Evolutionary conservation across 768 basidiomycete genomes (phyloP), one percentile per base, ranked within the genome.

Genomic region (Tulasnella sp.): DNA sequence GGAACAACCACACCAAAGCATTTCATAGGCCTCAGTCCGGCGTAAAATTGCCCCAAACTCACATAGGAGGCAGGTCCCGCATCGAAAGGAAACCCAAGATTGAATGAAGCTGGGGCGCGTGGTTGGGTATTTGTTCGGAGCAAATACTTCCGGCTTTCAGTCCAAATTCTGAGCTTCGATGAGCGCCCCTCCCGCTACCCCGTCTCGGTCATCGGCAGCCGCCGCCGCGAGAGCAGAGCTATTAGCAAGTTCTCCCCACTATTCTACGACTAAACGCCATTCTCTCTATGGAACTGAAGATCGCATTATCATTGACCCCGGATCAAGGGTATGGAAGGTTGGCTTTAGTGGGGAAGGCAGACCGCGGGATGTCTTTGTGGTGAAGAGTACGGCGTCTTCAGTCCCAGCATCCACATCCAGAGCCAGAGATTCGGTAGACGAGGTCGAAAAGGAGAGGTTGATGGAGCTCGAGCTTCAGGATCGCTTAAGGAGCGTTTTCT

Each of bases 271-370:
- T 1, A 86, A 94, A 67, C 86, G 95, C 74, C 97, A 98, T 82
- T 97, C 96, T 0, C 85, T 99, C 9, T 99, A 99, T 84, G 97
- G 97, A 36, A 94, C 93, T 8, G 97, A 99, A 81, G 97, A 99
- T 83, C 88, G 97, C 67, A 89, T 99, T 54, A 89, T 99, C 76
- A 92, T 99, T 79, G 97, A 99, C 82, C 91, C 96, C 31, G 97
- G 97, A 25, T 95, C 93, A 67, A 87, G 91, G 73, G 88, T 96
- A 77, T 99, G 97, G 96, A 97, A 96, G 84, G 93, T 96, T 14
- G 97, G 97, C 1, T 99, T 98, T 85, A 96, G 95, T 80, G 97
- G 97, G 17, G 97, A 99, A 85, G 90, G 95, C 4, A 87, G 90
- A 77, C 96, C 97, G 11, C 84, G 97, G 80, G 92, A 94, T 75